Percentiles rank a stretch among this genome's conserved stretches.
Evolutionary conservation across 441 rosid species (phyloP).

Genomic region (Corymbia calophylla): DNA sequence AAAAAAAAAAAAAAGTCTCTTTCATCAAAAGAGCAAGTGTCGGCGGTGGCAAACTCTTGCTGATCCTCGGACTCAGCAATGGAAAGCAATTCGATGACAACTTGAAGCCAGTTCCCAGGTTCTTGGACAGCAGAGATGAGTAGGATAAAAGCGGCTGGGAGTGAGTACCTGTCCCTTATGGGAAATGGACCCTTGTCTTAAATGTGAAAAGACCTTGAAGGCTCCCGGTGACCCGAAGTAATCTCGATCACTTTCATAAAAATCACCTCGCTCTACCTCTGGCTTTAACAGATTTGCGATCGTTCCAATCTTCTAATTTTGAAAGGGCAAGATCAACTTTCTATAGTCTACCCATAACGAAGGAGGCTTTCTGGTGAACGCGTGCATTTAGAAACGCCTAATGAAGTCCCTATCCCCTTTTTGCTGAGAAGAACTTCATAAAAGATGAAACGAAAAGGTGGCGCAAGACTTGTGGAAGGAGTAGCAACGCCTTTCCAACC

Average conservation of each 20-base stretch:
- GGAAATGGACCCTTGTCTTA: background rate
- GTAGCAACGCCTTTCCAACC: background rate
- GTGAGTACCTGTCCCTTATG: background rate
- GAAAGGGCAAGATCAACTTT: no score
- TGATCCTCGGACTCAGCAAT: background rate
- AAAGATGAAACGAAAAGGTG: no score
- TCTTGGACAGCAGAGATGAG: background rate
- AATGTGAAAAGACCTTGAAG: background rate
- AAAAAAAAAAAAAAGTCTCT: background rate
- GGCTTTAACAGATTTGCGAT: background rate
- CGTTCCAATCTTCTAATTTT: no score
- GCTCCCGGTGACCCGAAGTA: background rate
- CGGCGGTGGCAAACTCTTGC: background rate
- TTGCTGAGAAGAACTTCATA: no score
- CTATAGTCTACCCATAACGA: no score
- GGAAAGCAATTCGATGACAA: background rate
- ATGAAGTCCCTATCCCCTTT: no score
- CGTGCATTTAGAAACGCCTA: no score
- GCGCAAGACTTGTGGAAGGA: no score
- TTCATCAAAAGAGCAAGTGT: background rate
- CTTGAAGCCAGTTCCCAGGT: background rate
- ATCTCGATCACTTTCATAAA: background rate
- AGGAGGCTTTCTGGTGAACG: no score
- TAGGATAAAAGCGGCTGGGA: background rate
- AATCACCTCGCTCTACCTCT: background rate